Evolutionary conservation across 345 rosid species (phyloP), one percentile per base, ranked within the genome.

Genomic region (Eucalyptus globulus): DNA sequence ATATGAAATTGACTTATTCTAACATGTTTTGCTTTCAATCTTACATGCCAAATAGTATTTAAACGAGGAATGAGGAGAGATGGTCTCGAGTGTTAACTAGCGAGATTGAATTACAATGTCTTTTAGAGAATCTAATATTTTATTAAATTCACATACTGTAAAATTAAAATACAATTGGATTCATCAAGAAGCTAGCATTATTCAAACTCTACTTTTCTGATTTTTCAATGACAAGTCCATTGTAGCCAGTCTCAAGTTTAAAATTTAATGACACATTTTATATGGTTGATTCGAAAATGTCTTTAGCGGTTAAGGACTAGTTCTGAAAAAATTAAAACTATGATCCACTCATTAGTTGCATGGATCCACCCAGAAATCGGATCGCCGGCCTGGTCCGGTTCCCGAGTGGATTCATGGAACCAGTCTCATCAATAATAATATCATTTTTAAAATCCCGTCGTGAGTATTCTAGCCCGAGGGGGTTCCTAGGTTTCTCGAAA

Each of bases 371-470:
- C 9, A 2, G 3, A 8, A 44, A 44, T 2, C 45, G 3, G 2
- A 8, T 2, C 0, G 45, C 9, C 2, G 2, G 7, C 5, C 7
- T 8, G 9, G 45, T 44, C 45, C 9, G 3, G 9, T 8, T 44
- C 45, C 45, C 45, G 45, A 2, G 45, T 44, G 9, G 45, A 44
- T 44, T 8, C 9, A 44, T 44, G 45, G 2, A 44, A 44, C 9
- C 45, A 7, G 45, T 44, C 2, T 44, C 45, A 44, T 43, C 43
- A 43, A 43, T 43, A 40, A 40, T 40, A 43, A 43, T 43, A 43
- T 43, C 43, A 43, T 43, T 43, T 43, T 43, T 43, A 43, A 43
- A 43, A 43, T 43, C 43, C 7, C 43, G 43, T 43, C 43, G 2
- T 6, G 43, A 43, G 43, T 43, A 43, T 43, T 43, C 45, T 44